Evolutionary conservation across 2,329 filamentous ascomycete genomes (phyloP), one percentile per base, ranked within the genome.

Genomic region (Claviceps sp.): DNA sequence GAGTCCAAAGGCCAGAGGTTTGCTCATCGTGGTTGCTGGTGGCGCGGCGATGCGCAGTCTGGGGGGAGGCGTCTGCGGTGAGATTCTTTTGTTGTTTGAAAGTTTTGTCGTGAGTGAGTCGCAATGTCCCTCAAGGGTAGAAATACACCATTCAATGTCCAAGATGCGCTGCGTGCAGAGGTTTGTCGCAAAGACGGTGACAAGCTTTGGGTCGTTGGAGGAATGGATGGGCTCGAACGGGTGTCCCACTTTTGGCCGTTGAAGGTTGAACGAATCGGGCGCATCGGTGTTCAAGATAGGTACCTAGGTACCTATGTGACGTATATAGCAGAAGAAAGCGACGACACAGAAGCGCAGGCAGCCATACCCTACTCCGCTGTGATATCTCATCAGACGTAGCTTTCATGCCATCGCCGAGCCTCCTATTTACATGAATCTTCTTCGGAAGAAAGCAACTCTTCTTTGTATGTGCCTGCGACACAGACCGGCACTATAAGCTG

Each of bases 1-100:
- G 41, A 86, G 72, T 49, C 82, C 82, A 58, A 74, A 75, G 41
- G 72, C 70, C 22, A 76, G 59, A n/a, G 72, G 70, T 54, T 73
- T 76, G 63, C 68, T 73, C 72, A 76, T 76, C 47, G 46, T 62
- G 54, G 8, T 8, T n/a, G 20, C 3, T 37, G 13, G 11, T 16
- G 26, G 41, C 37, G 41, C 20, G 41, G 42, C 48, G 41, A 22
- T 50, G 8, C n/a, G 38, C 40, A 41, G 48, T 26, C 24, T 30
- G 3, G 18, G 5, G 16, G 22, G 26, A 3, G 20, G 22, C 3
- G 22, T 24, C 22, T 30, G 8, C 30, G 30, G 30, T 9, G 9
- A 11, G 9, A 16, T 11, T 40, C n/a, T 38, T 38, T n/a, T 13
- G 3, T 37, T 37, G 3, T 8, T 34, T 13, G 5, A n/a, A 20